Conservation (phyloP, 179 eudicot genomes). For the Spergularia azorica region DNA sequence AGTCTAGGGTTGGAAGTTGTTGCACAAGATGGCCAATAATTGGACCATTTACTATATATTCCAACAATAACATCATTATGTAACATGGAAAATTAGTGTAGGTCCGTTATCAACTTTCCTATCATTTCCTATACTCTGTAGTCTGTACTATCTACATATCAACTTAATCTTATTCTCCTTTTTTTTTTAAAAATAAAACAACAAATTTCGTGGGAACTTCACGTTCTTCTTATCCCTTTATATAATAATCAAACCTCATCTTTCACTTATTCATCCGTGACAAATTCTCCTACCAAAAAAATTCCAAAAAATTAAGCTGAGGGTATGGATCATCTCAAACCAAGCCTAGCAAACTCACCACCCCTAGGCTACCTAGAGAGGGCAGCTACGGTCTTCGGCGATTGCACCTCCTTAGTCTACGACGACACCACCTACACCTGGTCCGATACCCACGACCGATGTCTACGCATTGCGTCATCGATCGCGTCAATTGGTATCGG, state of each 20-base stretch:
- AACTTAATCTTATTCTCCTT: no score
- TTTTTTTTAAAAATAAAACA: no score
- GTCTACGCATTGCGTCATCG: constrained; percentile 52
- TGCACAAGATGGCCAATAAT: no score
- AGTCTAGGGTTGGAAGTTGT: no score
- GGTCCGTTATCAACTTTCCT: no score
- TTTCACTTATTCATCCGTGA: neutral
- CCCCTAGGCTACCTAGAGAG: constrained; percentile 55
- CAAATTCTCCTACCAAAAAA: neutral
- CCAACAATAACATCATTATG: no score
- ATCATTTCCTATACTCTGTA: no score
- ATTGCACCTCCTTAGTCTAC: constrained; percentile 54
- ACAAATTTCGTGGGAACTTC: neutral
- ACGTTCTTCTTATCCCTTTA: neutral
- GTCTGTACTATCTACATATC: no score
- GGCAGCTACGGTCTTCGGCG: constrained; percentile 57
- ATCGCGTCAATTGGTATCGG: constrained; percentile 39
- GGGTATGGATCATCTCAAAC: constrained; percentile 45
- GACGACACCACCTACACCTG: constrained; percentile 50
- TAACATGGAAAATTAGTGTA: no score
- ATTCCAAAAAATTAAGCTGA: neutral
- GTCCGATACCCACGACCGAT: constrained; percentile 52
- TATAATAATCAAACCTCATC: neutral
- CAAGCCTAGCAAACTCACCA: constrained; percentile 43
- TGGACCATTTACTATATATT: no score